Conservation (phyloP, 108 stramenopile genomes). For the Cyclotella cryptica region DNA sequence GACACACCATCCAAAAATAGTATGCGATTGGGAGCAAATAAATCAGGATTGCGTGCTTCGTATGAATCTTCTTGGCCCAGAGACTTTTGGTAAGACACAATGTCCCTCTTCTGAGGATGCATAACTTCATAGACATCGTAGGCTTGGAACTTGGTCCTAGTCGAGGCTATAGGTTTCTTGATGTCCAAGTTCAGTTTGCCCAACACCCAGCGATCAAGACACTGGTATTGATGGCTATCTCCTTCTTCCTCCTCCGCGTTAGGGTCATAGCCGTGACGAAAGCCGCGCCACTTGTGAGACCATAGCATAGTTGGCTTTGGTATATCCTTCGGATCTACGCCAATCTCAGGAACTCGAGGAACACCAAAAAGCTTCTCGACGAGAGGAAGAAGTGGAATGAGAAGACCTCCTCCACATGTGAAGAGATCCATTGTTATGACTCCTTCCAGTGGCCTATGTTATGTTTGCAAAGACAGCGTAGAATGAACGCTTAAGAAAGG, state of each 20-base stretch:
- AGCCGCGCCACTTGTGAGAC: conserved; percentile 81
- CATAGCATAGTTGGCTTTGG: conserved; percentile 57
- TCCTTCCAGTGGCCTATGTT: conserved; percentile 59
- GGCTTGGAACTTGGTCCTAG: conserved; percentile 57
- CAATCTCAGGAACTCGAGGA: conserved; percentile 27
- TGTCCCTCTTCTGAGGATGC: conserved; percentile 39
- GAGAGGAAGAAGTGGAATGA: conserved; percentile 64
- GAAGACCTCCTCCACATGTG: conserved; percentile 65
- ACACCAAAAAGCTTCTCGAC: conserved; percentile 68
- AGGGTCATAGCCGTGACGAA: conserved; percentile 45
- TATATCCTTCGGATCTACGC: conserved; percentile 23
- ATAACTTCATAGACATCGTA: conserved; percentile 77
- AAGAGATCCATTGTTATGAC: conserved; percentile 83
- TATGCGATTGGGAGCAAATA: conserved; percentile 62
- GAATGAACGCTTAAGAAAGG: background rate
- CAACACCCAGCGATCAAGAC: conserved; percentile 19
- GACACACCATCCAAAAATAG: conserved; percentile 75
- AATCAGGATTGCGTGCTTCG: conserved; percentile 46
- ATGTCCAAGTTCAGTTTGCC: conserved; percentile 29
- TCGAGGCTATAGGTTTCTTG: conserved; percentile 39
- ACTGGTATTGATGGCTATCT: conserved; percentile 17
- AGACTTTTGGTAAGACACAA: conserved; percentile 55
- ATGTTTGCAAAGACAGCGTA: background rate
- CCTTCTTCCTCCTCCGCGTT: conserved; percentile 26
- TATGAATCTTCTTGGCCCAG: conserved; percentile 55